Evolutionary conservation across 108 stramenopile species (phyloP).

Genomic region (Cyclotella sp.): DNA sequence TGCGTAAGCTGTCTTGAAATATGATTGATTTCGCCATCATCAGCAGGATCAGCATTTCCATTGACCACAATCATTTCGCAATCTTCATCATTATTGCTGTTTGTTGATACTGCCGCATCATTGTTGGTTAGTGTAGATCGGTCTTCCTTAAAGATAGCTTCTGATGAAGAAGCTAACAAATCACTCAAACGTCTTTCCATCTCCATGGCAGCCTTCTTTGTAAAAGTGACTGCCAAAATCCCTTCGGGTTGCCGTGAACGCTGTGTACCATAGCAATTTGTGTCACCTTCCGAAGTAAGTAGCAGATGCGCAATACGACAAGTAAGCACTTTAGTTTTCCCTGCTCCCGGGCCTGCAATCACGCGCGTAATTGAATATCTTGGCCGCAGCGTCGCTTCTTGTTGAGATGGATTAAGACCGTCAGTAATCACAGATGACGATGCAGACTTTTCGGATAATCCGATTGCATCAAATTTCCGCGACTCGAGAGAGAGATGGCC

Average conservation of each 20-base stretch:
- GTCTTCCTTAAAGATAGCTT: conserved; percentile 5
- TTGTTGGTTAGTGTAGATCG: conserved; percentile 4
- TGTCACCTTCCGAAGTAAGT: conserved; percentile 52
- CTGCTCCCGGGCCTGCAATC: conserved; percentile 92
- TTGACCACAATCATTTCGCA: conserved; percentile 17
- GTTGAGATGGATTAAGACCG: conserved; percentile 73
- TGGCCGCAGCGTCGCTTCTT: conserved; percentile 74
- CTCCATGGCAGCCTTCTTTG: conserved; percentile 90
- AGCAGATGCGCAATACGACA: conserved; percentile 76
- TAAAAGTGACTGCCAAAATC: conserved; percentile 93
- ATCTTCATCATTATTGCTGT: conserved; percentile 9
- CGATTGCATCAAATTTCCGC: background rate
- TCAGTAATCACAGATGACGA: conserved; percentile 6
- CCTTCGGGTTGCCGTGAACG: conserved; percentile 16
- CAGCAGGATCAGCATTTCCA: conserved; percentile 40
- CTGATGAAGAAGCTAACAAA: conserved; percentile 31
- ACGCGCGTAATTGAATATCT: conserved; percentile 65
- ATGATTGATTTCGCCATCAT: conserved; percentile 23
- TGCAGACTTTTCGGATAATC: background rate
- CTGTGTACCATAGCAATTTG: background rate
- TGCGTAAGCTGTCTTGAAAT: conserved; percentile 43
- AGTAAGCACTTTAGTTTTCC: conserved; percentile 92
- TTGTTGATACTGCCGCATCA: background rate
- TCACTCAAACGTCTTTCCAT: conserved; percentile 78
- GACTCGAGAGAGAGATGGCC: background rate